phyloP scores from a whole-genome alignment of 192 early-diverging fungal genomes.

The Backusella westeae region DNA sequence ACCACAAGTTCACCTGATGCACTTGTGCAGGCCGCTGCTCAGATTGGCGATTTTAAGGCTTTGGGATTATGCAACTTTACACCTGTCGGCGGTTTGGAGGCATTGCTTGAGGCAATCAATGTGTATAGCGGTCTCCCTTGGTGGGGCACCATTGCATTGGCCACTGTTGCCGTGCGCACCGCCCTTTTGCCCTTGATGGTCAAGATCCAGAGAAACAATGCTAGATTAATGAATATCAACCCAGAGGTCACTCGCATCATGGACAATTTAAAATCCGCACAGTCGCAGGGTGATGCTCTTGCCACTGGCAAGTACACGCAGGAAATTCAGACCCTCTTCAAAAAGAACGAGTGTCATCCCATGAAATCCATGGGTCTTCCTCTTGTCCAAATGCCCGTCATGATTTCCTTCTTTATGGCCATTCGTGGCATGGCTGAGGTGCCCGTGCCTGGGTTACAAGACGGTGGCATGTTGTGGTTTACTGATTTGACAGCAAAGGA shows the following conservation, averaged over 20 bases:
- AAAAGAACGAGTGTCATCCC: slow-evolving; percentile 61
- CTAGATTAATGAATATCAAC: slow-evolving; percentile 67
- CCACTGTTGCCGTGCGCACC: slow-evolving; percentile 67
- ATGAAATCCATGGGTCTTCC: slow-evolving; percentile 59
- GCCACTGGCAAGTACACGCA: slow-evolving; percentile 46
- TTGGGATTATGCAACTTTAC: slow-evolving; percentile 75
- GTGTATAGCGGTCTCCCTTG: slow-evolving; percentile 86
- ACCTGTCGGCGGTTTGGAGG: slow-evolving; percentile 72
- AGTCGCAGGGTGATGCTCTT: slow-evolving; percentile 53
- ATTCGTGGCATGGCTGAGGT: slow-evolving; percentile 76
- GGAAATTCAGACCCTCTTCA: slow-evolving; percentile 62
- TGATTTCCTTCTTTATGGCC: slow-evolving; percentile 84
- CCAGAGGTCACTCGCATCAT: slow-evolving; percentile 68
- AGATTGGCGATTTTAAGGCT: slow-evolving; percentile 84
- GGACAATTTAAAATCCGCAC: slow-evolving; percentile 61
- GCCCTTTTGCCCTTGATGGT: slow-evolving; percentile 71
- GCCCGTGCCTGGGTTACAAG: slow-evolving; percentile 77
- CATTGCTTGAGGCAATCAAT: slow-evolving; percentile 73
- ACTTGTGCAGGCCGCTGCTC: slow-evolving; percentile 51
- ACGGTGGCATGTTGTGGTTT: slow-evolving; percentile 83
- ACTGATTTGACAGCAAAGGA: slow-evolving; percentile 79
- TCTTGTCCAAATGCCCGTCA: slow-evolving; percentile 74
- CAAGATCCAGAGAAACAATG: slow-evolving; percentile 68
- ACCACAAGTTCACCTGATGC: slow-evolving; percentile 30
- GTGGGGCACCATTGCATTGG: slow-evolving; percentile 84